Base-by-base conservation (phyloP, 1,139 yeast genomes). In the Waltiozyma sp. region DNA sequence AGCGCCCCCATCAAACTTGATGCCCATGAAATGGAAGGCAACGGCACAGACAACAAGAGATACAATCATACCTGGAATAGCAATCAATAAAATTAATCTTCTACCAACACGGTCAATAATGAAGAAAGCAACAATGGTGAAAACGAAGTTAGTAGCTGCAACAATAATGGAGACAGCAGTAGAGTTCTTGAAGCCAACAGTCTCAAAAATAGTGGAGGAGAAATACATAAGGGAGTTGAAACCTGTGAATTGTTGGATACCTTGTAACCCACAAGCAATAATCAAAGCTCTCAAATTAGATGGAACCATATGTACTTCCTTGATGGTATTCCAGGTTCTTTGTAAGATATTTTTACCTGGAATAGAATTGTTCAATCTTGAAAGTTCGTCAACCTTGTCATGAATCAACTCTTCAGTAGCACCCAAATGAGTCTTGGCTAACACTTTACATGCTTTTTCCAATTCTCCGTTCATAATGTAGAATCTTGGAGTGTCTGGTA, bases 401-500 rank as follows among this genome's bases (percentile, higher is more conserved):
- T 75, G 73, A 42, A 82, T 74, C 44, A 73, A 64, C 9, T 70
- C 77, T 26, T 73, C 75, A 11, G 81, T 65, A 1, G 85, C 77
- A 49, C 71, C 68, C 37, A 63, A 61, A 56, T 83, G 78, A 43
- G 78, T 77, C 59, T 65, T 76, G 37, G 68, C 65, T 45, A 89
- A 63, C 4, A 88, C 93, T 15, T 63, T 59, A 43, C 73, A 72
- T 23, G 97, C 97, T 51, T 67, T 69, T 3, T 76, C 86, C 34
- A 69, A 52, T 43, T 75, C 68, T 43, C 85, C 83, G 48, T 75
- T 73, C 70, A 83, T 77, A 41, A 89, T 80, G 54, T 88, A 80
- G 63, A 66, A 91, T 60, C 98, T 75, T 43, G 98, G 97, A 14
- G 97, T 88, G 58, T 91, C 98, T 9, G 98, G 97, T 61, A 91